Evolutionary conservation across 257 asterid species (phyloP).

Genomic region (Solanum arcanum): DNA sequence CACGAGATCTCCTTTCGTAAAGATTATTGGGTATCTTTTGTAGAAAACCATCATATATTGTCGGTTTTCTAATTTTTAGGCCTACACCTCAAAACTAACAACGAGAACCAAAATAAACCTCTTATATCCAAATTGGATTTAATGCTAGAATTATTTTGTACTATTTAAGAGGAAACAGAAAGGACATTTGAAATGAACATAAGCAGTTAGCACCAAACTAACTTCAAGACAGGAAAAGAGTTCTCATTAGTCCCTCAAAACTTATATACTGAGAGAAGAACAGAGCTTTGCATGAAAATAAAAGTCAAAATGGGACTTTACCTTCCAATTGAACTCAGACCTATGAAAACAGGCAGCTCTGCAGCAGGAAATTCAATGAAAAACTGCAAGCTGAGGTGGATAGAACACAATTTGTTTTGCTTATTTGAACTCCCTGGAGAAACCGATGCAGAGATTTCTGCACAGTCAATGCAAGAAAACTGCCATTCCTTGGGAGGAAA

Average conservation of each 20-base stretch:
- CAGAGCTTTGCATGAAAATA: not conserved
- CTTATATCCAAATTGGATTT: not conserved
- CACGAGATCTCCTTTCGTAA: not conserved
- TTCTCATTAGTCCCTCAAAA: not conserved
- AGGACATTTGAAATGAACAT: not conserved
- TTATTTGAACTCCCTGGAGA: constrained; percentile 16
- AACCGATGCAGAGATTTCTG: constrained; percentile 37
- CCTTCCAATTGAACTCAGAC: constrained; percentile 95
- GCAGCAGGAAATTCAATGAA: constrained; percentile 36
- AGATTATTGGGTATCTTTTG: not conserved
- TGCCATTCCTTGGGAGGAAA: constrained; percentile 81
- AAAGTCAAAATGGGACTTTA: constrained; percentile 17
- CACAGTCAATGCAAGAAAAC: constrained; percentile 70
- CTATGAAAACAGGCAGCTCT: constrained; percentile 55
- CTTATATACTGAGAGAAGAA: not conserved
- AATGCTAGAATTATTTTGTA: not conserved
- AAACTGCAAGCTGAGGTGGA: constrained; percentile 35
- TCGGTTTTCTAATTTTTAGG: not conserved
- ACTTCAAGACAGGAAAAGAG: not conserved
- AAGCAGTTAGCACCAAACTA: not conserved
- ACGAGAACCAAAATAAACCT: not conserved
- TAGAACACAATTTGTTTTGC: constrained; percentile 38
- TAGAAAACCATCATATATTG: not conserved
- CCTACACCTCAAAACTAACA: not conserved
- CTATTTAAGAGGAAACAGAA: constrained; percentile 2